Conservation (phyloP, 768 basidiomycete species). For the Leccinum rimulosum region DNA sequence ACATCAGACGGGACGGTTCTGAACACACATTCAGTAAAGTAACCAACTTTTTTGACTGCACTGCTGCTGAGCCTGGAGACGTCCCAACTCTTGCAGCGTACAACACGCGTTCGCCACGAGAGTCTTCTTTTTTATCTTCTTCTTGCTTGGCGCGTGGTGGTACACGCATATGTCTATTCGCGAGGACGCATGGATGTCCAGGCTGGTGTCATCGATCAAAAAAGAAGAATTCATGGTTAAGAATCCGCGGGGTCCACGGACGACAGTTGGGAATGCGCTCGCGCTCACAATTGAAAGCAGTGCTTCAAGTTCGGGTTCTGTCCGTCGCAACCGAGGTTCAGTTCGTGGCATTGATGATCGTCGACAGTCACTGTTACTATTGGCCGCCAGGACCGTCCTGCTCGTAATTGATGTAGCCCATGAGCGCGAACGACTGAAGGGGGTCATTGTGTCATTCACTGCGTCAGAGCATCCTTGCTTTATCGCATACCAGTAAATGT, state of each 20-base stretch:
- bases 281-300: constrained; percentile 50
- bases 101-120: constrained; percentile 53
- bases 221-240: background rate
- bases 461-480: too few species aligned
- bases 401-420: constrained; percentile 43
- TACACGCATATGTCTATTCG: constrained; percentile 54
- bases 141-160: constrained; percentile 58
- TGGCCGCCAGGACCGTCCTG: constrained; percentile 66
- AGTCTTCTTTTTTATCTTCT: constrained; percentile 53
- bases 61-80: constrained; percentile 41
- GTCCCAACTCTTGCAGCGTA: constrained; percentile 52
- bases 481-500: constrained; percentile 12
- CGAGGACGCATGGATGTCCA: constrained; percentile 38
- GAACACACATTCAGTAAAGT: background rate
- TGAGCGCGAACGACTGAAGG: constrained; percentile 38
- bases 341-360: constrained; percentile 51
- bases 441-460: background rate
- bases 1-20: constrained; percentile 6
- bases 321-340: constrained; percentile 62
- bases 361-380: constrained; percentile 58
- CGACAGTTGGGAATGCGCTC: background rate
- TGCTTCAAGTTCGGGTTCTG: constrained; percentile 67
- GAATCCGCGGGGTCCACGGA: background rate
- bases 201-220: constrained; percentile 29
- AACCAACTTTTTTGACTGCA: constrained; percentile 43